Conservation (phyloP, 164 flowering plant genomes). For the Vitis amurensis region DNA sequence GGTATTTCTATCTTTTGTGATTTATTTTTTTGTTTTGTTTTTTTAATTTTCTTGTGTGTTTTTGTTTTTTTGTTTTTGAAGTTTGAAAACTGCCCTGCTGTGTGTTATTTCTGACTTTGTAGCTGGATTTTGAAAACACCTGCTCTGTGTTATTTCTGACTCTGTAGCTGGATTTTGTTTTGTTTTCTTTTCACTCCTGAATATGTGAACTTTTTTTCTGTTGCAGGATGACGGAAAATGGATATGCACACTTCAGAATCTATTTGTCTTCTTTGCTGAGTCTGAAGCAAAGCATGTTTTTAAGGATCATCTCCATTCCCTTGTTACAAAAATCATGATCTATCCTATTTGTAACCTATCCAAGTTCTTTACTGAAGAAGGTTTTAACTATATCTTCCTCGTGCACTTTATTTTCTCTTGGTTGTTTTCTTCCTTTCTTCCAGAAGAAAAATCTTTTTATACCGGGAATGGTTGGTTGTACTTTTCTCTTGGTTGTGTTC, state of each 20-base stretch:
- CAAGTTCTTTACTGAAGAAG: constrained; percentile 65
- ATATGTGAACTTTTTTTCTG: background rate
- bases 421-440: constrained; percentile 6
- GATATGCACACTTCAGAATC: constrained; percentile 38
- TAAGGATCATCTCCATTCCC: constrained; percentile 51
- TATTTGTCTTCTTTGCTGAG: constrained; percentile 58
- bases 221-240: constrained; percentile 53
- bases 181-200: background rate
- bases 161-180: background rate
- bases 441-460: too few species aligned
- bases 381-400: constrained; percentile 24
- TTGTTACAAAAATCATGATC: constrained; percentile 46
- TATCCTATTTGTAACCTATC: constrained; percentile 48
- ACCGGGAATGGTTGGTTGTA: too few species aligned
- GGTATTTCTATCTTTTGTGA: constrained; percentile 17
- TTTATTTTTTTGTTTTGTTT: constrained; percentile 3
- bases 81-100: background rate
- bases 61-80: background rate
- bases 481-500: background rate
- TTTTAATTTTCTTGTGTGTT: constrained; percentile 2
- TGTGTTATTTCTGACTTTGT: background rate
- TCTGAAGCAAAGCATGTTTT: constrained; percentile 49
- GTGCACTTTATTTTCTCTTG: background rate
- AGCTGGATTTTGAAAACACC: background rate
- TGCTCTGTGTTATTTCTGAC: too few species aligned